Evolutionary conservation across 768 basidiomycete genomes (phyloP).

Genomic region (Amanita exitialis): DNA sequence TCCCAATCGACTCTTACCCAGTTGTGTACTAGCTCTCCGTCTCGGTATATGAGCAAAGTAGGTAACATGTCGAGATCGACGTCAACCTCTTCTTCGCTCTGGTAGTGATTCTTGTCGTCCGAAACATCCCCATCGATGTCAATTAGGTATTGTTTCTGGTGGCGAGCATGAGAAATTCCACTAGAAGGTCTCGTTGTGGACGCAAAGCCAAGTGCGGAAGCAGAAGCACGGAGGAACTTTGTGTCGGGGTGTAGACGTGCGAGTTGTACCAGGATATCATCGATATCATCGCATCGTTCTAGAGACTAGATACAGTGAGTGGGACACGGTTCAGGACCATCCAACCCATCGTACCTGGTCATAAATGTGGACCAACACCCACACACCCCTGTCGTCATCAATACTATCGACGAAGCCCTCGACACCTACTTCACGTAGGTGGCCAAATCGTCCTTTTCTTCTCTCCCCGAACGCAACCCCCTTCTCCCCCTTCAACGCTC

Average conservation of each 20-base stretch:
- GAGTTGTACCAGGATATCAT: slow-evolving; percentile 55
- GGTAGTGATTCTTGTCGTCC: slow-evolving; percentile 17
- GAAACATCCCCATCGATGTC: slow-evolving; percentile 28
- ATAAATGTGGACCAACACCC: slow-evolving; percentile 84
- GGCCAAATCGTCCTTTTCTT: slow-evolving; percentile 57
- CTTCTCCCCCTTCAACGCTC: slow-evolving; percentile 13
- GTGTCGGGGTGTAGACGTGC: slow-evolving; percentile 62
- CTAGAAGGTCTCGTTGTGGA: slow-evolving; percentile 12
- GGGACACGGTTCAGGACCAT: slow-evolving; percentile 1
- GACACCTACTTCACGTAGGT: slow-evolving; percentile 71
- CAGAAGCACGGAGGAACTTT: slow-evolving; percentile 79
- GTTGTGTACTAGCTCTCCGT: slow-evolving; percentile 75
- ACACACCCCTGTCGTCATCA: slow-evolving; percentile 61
- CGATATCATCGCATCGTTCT: slow-evolving; percentile 63
- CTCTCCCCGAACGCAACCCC: slow-evolving; percentile 37
- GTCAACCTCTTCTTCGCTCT: slow-evolving; percentile 37
- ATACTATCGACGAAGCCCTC: slow-evolving; percentile 67
- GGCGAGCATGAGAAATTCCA: slow-evolving; percentile 18
- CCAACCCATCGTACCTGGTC: slow-evolving; percentile 48
- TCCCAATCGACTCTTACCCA: slow-evolving; percentile 90
- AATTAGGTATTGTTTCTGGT: slow-evolving; percentile 9
- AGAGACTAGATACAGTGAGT: slow-evolving; percentile 39
- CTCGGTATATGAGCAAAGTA: slow-evolving; percentile 68
- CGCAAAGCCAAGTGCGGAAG: slow-evolving; percentile 66
- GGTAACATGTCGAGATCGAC: slow-evolving; percentile 77